Conservation (phyloP, 352 stramenopile species). For the Phytophthora meadii region DNA sequence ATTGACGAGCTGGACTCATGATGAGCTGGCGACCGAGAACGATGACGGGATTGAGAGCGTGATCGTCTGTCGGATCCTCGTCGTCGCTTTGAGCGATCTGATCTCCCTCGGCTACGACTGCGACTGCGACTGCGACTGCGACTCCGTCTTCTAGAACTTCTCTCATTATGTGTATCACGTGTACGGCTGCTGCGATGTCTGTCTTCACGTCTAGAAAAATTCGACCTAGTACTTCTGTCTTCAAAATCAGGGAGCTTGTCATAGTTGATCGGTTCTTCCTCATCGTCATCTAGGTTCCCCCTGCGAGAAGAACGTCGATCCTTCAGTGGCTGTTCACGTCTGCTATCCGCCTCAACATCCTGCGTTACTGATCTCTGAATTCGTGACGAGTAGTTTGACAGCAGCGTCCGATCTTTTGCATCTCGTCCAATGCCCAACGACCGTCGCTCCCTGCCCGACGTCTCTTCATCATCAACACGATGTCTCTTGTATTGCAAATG, state of each 20-base stretch:
- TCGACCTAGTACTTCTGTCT: conserved; percentile 39
- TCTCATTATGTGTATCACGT: conserved; percentile 15
- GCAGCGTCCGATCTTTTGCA: conserved; percentile 62
- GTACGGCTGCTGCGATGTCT: conserved; percentile 4
- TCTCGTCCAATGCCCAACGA: conserved; percentile 57
- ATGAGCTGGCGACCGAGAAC: conserved; percentile 23
- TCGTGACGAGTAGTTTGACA: conserved; percentile 68
- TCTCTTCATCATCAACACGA: conserved; percentile 24
- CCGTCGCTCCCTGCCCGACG: conserved; percentile 14
- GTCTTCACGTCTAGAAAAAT: conserved; percentile 27
- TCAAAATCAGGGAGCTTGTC: conserved; percentile 79
- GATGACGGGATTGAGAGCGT: conserved; percentile 34
- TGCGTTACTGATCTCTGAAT: conserved; percentile 63
- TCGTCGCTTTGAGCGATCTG: conserved; percentile 18
- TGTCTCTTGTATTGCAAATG: conserved; percentile 80
- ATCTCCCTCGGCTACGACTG: conserved; percentile 41
- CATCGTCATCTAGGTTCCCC: conserved; percentile 39
- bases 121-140: conserved; percentile 56
- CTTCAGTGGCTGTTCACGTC: conserved; percentile 3
- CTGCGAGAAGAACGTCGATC: conserved; percentile 12
- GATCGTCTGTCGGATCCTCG: conserved; percentile 29
- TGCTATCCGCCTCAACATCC: conserved; percentile 29
- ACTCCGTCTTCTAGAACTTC: conserved; percentile 9
- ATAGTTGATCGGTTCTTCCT: conserved; percentile 83
- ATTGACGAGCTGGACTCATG: not conserved